Evolutionary conservation across 1,284 basidiomycete genomes (phyloP).

Genomic region (Trichosporon sp.): DNA sequence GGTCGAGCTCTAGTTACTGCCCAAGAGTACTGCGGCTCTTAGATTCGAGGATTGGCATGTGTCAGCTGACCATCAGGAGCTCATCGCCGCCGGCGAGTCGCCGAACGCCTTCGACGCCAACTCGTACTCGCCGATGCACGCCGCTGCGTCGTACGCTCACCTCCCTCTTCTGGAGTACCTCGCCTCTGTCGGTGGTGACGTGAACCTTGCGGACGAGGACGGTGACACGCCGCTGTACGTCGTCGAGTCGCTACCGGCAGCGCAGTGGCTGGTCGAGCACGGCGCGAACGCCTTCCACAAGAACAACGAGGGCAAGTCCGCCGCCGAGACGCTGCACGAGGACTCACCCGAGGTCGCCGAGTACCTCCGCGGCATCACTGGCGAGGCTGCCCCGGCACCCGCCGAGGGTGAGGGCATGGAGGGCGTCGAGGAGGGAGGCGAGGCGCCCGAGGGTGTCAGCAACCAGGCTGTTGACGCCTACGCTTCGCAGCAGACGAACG

Average conservation of each 20-base stretch:
- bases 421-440: not conserved
- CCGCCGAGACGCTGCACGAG: slow-evolving; percentile 71
- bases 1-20: too few species aligned
- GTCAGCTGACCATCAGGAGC: slow-evolving; percentile 20
- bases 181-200: slow-evolving; percentile 75
- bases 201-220: slow-evolving; percentile 81
- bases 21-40: too few species aligned
- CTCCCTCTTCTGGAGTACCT: slow-evolving; percentile 75
- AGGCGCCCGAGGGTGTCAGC: slow-evolving; percentile 59
- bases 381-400: slow-evolving; percentile 39
- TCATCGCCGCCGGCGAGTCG: slow-evolving; percentile 67
- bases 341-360: slow-evolving; percentile 76
- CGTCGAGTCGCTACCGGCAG: slow-evolving; percentile 79
- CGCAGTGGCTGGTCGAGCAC: slow-evolving; percentile 73
- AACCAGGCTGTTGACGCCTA: slow-evolving; percentile 70
- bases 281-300: slow-evolving; percentile 69
- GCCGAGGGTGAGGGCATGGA: slow-evolving; percentile 18
- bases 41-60: not conserved
- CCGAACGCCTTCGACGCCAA: slow-evolving; percentile 74
- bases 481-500: slow-evolving; percentile 69
- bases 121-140: slow-evolving; percentile 92
- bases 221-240: slow-evolving; percentile 89
- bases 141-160: slow-evolving; percentile 90
- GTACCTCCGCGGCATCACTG: slow-evolving; percentile 64
- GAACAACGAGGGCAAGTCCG: slow-evolving; percentile 75